Evolutionary conservation across 345 rosid genomes (phyloP).

Genomic region (Boechera divaricarpa): DNA sequence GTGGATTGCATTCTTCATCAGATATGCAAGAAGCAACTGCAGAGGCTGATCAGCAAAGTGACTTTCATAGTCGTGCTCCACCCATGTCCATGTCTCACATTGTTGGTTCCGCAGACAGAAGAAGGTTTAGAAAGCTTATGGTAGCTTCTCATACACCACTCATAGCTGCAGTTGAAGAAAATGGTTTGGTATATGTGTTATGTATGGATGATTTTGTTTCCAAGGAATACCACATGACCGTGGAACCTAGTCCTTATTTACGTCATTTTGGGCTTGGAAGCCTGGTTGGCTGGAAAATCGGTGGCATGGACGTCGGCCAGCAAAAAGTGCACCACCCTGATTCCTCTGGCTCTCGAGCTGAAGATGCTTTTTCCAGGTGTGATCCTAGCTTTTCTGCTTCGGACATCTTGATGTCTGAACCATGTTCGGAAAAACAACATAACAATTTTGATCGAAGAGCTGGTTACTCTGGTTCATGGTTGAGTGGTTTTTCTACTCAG

Average conservation of each 20-base stretch:
- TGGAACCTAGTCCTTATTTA: constrained; percentile 57
- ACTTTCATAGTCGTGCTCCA: constrained; percentile 45
- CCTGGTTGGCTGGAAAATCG: constrained; percentile 74
- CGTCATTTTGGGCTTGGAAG: constrained; percentile 66
- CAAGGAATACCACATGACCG: constrained; percentile 44
- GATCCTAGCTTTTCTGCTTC: constrained; percentile 39
- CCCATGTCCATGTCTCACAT: constrained; percentile 38
- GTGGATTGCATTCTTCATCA: constrained; percentile 51
- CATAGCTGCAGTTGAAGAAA: constrained; percentile 81
- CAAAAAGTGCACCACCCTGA: constrained; percentile 48
- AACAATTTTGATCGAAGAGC: constrained; percentile 46
- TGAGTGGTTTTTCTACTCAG: constrained; percentile 60
- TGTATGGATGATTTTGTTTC: constrained; percentile 58
- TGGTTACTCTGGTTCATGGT: constrained; percentile 46
- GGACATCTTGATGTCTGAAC: constrained; percentile 36
- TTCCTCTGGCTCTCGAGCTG: constrained; percentile 31
- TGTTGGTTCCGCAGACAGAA: constrained; percentile 46
- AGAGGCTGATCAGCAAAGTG: constrained; percentile 43
- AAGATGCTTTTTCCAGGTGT: constrained; percentile 38
- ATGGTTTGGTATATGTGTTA: constrained; percentile 67
- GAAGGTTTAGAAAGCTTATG: constrained; percentile 76
- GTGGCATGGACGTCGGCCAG: constrained; percentile 69
- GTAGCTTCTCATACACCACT: constrained; percentile 71
- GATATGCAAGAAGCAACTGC: constrained; percentile 42
- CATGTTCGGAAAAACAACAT: constrained; percentile 42